A percentile compares a stretch with the other conserved stretches of the same genome.
phyloP scores from a whole-genome alignment of 2,329 filamentous ascomycete species.

The Penicillium sp. region DNA sequence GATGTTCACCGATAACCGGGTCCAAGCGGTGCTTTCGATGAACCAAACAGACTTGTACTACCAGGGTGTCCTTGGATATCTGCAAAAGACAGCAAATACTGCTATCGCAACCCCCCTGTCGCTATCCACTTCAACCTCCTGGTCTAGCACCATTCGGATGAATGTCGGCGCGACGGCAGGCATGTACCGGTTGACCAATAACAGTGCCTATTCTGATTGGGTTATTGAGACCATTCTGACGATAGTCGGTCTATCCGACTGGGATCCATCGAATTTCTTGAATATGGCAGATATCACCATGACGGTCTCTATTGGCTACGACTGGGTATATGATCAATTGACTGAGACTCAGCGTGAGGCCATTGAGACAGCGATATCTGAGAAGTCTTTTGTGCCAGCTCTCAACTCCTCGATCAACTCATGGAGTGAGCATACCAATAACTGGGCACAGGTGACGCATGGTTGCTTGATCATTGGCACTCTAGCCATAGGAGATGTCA shows the following conservation, averaged over 20 bases:
- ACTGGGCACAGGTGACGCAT: slow-evolving; percentile 14
- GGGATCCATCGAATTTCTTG: slow-evolving; percentile 11
- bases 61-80: not conserved
- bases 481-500: slow-evolving; percentile 11
- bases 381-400: slow-evolving; percentile 10
- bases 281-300: slow-evolving; percentile 14
- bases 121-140: not conserved
- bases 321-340: slow-evolving; percentile 12
- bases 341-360: not conserved
- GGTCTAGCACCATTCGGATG: slow-evolving; percentile 17
- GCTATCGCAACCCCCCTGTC: slow-evolving; percentile 4
- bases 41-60: slow-evolving; percentile 11
- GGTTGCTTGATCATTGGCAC: slow-evolving; percentile 11
- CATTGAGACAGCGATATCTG: slow-evolving; percentile 2
- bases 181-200: slow-evolving; percentile 7
- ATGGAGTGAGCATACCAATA: slow-evolving; percentile 17
- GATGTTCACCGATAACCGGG: slow-evolving; percentile 8
- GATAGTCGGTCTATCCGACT: slow-evolving; percentile 4
- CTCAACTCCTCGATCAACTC: slow-evolving; percentile 12
- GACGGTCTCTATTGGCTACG: slow-evolving; percentile 13
- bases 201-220: slow-evolving; percentile 11
- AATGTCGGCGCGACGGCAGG: slow-evolving; percentile 13
- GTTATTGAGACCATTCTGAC: not conserved
- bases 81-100: not conserved
- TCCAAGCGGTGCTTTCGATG: slow-evolving; percentile 11